Percentiles rank a stretch among this genome's conserved stretches.
Evolutionary conservation across 1,139 yeast species (phyloP).

Genomic region (Suhomyces taliae): DNA sequence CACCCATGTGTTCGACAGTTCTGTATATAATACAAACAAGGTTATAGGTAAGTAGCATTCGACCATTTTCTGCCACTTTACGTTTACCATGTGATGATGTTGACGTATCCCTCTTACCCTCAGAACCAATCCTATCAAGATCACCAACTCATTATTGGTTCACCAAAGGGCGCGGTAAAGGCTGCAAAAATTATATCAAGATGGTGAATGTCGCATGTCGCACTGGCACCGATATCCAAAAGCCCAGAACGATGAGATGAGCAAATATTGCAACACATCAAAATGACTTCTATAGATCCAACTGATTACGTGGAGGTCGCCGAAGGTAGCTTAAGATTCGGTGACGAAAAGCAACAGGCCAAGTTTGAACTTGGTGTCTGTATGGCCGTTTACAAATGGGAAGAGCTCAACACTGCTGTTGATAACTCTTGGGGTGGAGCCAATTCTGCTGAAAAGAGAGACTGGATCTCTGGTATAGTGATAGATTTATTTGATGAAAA

Average conservation of each 20-base stretch:
- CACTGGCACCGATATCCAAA: neutral
- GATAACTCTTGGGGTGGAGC: constrained; percentile 97
- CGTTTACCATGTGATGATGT: too few relatives aligned
- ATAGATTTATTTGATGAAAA: constrained; percentile 61
- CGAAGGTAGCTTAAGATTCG: constrained; percentile 49
- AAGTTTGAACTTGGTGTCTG: constrained; percentile 93
- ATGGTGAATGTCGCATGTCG: neutral
- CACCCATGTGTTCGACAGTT: too few relatives aligned
- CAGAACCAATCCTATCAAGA: too few relatives aligned
- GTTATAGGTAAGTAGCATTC: too few relatives aligned
- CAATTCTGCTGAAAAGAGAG: constrained; percentile 79
- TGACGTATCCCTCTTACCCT: too few relatives aligned
- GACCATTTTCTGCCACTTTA: too few relatives aligned
- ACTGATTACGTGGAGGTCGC: constrained; percentile 46
- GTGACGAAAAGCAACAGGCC: constrained; percentile 69
- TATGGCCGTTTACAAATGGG: constrained; percentile 88
- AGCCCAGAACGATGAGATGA: neutral
- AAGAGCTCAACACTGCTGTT: constrained; percentile 86
- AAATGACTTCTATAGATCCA: constrained; percentile 40
- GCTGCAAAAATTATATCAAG: too few relatives aligned
- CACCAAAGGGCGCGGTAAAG: too few relatives aligned
- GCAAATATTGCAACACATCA: neutral
- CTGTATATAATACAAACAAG: too few relatives aligned
- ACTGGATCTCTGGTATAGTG: constrained; percentile 21
- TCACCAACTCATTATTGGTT: too few relatives aligned